Evolutionary conservation across 176 grass and related monocot genomes (phyloP), one percentile per base, ranked within the genome.

Genomic region (Eremochloa ophiuroides): DNA sequence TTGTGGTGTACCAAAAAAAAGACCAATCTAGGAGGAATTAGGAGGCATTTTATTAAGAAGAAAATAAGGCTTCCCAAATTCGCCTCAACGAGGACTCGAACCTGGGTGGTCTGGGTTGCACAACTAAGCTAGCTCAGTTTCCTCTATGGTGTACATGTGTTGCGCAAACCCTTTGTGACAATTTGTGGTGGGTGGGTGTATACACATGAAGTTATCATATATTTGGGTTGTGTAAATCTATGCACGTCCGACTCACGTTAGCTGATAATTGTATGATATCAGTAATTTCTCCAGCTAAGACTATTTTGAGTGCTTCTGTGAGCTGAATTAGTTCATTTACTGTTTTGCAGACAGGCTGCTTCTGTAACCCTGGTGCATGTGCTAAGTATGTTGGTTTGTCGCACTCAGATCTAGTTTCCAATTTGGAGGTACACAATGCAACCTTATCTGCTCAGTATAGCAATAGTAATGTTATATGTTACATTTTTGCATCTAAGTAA

Each of bases 321-420:
- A 65, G 25, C 41, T 85, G 5, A 76, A 53, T 69, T 83, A 10
- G 65, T 37, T 28, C 20, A 40, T 38, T 3, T 81, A 58, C 42
- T 83, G 67, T 91, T 77, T 80, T 84, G 72, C 77, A 98, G 95
- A 91, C 92, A 26, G 95, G 95, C 29, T 98, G 95, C 90, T 98
- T 98, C 77, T 98, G 95, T 88, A 98, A 98, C 75, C 95, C 95
- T 86, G 95, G 95, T 7, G 88, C 92, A 37, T 98, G 92, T 80
- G 92, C 92, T 76, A 98, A 98, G 82, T 91, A 91, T 86, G 92
- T 98, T 80, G 84, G 92, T 39, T 84, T 98, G 58, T 94, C 79
- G 7, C 95, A 98, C 63, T 91, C 83, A 27, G 95, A 98, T 87
- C 84, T 98, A 55, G 86, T 94, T 87, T 89, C 92, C 13, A 98